phyloP scores from a whole-genome alignment of 768 basidiomycete genomes.

The Hygrocybe punicea region DNA sequence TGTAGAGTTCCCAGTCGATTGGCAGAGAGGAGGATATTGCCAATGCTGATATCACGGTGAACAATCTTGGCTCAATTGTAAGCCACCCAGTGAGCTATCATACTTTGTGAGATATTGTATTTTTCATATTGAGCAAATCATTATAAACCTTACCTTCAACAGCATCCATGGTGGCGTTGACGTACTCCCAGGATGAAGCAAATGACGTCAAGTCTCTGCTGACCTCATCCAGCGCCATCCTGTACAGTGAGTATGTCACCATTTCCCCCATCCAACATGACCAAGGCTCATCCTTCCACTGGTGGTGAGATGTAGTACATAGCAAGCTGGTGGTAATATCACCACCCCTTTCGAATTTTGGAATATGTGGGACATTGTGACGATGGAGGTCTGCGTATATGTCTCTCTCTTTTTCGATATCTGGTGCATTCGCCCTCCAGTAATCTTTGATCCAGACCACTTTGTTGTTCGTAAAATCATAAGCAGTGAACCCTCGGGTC shows the following conservation, averaged over 20 bases:
- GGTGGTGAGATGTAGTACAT: background rate
- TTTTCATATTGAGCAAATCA: too few species aligned
- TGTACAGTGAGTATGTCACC: background rate
- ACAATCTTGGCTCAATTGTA: conserved; percentile 2
- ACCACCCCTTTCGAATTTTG: conserved; percentile 25
- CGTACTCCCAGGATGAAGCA: conserved; percentile 15
- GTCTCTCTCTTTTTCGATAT: conserved; percentile 14
- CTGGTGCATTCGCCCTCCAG: conserved; percentile 17
- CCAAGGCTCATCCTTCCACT: background rate
- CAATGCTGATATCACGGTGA: conserved; percentile 9
- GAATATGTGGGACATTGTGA: conserved; percentile 19
- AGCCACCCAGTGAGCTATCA: conserved; percentile 6
- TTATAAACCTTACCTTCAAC: background rate
- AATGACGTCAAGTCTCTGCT: conserved; percentile 14
- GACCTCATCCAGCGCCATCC: conserved; percentile 6
- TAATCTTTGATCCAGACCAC: conserved; percentile 27
- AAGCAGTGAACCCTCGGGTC: conserved; percentile 19
- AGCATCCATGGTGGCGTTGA: conserved; percentile 21
- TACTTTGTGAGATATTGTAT: background rate
- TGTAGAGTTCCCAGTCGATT: conserved; percentile 9
- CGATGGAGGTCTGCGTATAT: conserved; percentile 15
- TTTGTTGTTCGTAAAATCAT: conserved; percentile 9
- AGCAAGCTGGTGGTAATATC: conserved; percentile 19
- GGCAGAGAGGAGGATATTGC: conserved; percentile 5
- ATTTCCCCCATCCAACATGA: background rate